phyloP scores from a whole-genome alignment of 2,329 filamentous ascomycete species.

The Ophiobolus disseminans region DNA sequence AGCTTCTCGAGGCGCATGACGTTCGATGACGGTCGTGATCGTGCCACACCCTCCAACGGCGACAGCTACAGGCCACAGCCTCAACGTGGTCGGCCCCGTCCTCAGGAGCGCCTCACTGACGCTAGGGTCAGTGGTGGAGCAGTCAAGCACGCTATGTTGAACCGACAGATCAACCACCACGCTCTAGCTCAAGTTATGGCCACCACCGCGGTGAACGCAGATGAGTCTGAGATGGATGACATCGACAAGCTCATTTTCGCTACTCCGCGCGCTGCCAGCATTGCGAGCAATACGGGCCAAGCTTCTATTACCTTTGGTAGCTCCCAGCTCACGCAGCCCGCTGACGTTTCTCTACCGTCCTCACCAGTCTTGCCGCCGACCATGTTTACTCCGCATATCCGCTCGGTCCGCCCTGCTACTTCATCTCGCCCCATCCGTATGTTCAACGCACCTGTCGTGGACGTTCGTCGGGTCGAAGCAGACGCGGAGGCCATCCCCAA shows the following conservation, averaged over 20 bases:
- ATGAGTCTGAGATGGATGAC: background rate
- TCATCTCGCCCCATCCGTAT: conserved; percentile 2
- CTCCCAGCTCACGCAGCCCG: conserved; percentile 1
- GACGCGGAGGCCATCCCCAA: background rate
- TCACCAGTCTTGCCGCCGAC: background rate
- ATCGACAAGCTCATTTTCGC: background rate
- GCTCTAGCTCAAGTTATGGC: background rate
- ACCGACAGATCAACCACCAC: background rate
- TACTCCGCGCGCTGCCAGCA: background rate
- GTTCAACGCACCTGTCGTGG: background rate
- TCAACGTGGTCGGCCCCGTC: background rate
- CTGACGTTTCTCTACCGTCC: background rate
- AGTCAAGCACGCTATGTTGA: background rate
- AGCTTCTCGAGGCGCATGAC: conserved; percentile 1
- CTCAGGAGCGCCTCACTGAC: background rate
- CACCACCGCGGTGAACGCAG: background rate
- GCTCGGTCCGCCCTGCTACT: background rate
- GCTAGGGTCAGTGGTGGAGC: background rate
- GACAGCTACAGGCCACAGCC: background rate
- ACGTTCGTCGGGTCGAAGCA: no score
- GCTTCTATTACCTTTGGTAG: background rate
- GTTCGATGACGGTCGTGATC: background rate
- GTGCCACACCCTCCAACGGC: background rate
- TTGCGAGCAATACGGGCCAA: background rate
- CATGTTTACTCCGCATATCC: background rate